phyloP scores from a whole-genome alignment of 371 early-diverging fungal genomes.

The Amoeboaphelidium protococcarum region DNA sequence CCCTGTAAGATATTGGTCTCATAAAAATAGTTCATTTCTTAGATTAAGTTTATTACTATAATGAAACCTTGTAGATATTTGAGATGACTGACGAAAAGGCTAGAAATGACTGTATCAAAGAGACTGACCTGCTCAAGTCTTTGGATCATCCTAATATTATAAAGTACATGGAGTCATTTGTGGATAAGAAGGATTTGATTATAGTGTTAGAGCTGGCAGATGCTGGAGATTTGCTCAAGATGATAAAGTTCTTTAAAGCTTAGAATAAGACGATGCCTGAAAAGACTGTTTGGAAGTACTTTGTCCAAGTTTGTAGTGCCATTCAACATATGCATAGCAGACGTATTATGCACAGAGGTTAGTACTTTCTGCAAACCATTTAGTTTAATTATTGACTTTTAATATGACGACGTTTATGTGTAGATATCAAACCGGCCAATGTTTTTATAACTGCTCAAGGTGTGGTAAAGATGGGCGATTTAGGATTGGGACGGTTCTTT shows the following conservation, averaged over 20 bases:
- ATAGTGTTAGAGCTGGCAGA: constrained; percentile 5
- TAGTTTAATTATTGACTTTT: background rate
- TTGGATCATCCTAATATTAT: constrained; percentile 5
- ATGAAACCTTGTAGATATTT: background rate
- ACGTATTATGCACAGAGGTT: constrained; percentile 4
- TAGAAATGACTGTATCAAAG: constrained; percentile 6
- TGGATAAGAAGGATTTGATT: constrained; percentile 3
- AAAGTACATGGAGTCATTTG: constrained; percentile 1
- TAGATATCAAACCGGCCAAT: constrained; percentile 8
- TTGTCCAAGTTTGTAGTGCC: constrained; percentile 1
- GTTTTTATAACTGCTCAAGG: constrained; percentile 5
- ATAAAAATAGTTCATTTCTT: background rate
- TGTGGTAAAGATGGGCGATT: constrained; percentile 3
- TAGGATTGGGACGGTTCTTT: constrained; percentile 5
- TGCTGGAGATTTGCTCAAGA: constrained; percentile 5
- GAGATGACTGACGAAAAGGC: constrained; percentile 5
- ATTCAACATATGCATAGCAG: constrained; percentile 3
- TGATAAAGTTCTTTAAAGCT: constrained; percentile 5
- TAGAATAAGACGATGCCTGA: constrained; percentile 3
- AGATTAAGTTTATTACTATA: no score
- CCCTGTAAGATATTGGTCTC: background rate
- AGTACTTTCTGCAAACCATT: no score
- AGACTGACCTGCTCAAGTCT: constrained; percentile 6
- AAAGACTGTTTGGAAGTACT: constrained; percentile 6
- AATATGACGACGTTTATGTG: background rate